Evolutionary conservation across 306 rosid genomes (phyloP).

Genomic region (Boehmeria nivea): DNA sequence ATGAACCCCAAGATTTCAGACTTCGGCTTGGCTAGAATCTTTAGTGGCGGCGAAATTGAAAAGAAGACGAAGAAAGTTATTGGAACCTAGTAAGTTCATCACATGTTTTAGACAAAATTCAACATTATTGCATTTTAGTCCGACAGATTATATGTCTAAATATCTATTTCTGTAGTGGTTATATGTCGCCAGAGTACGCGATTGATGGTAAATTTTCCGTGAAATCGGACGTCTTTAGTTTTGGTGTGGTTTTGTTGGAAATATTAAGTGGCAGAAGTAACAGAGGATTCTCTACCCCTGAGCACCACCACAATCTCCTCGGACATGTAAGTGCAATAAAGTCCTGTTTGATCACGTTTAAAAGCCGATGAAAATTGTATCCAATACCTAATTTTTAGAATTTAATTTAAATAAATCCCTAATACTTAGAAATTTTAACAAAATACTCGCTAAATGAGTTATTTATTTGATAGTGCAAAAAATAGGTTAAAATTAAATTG

Average conservation of each 20-base stretch:
- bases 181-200: conserved; percentile 4
- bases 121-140: too few species aligned
- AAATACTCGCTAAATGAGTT: too few species aligned
- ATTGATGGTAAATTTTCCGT: neutral
- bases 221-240: conserved; percentile 13
- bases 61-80: neutral
- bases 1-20: neutral
- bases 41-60: neutral
- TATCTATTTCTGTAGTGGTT: neutral
- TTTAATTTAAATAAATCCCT: too few species aligned
- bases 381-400: too few species aligned
- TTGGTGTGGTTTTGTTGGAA: conserved; percentile 9
- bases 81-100: conserved; percentile 2
- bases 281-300: conserved; percentile 9
- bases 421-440: too few species aligned
- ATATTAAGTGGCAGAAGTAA: conserved; percentile 20
- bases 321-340: conserved; percentile 20
- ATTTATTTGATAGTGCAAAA: too few species aligned
- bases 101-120: too few species aligned
- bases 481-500: too few species aligned
- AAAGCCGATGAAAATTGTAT: too few species aligned
- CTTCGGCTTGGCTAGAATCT: conserved; percentile 8
- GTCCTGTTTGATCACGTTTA: too few species aligned
- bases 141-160: neutral
- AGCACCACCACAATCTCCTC: conserved; percentile 22